These are phyloP conservation scores for Ceratobasidium sp. DNA, from an alignment of 1,284 basidiomycete species.

Conservation along the genomic window DNA sequence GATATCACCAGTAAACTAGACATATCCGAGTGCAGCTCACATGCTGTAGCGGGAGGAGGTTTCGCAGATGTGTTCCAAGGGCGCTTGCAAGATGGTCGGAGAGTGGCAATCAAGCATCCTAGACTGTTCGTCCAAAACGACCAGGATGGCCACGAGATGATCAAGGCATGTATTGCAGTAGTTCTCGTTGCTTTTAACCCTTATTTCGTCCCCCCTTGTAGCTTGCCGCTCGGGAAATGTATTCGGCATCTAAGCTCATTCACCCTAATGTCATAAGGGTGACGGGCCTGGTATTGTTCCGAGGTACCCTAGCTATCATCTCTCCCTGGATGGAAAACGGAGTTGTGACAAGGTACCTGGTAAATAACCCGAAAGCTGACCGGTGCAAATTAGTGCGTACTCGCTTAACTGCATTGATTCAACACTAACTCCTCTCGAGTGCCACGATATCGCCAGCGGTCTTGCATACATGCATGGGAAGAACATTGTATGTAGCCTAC, in stretches of 20 bases:
- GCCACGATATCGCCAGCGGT: background rate
- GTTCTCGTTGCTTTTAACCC: too few relatives aligned
- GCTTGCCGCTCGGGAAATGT: conserved; percentile 19
- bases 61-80: conserved; percentile 9
- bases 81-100: background rate
- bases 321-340: conserved; percentile 25
- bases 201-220: background rate
- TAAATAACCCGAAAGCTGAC: background rate
- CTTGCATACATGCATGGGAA: conserved; percentile 16
- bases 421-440: background rate
- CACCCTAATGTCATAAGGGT: conserved; percentile 15
- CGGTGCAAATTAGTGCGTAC: background rate
- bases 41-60: background rate
- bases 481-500: background rate
- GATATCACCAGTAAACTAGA: conserved; percentile 22
- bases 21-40: background rate
- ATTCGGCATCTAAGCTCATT: conserved; percentile 25
- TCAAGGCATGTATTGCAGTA: background rate
- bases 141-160: background rate
- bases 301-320: conserved; percentile 13
- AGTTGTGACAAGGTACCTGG: background rate
- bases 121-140: background rate
- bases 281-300: background rate
- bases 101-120: conserved; percentile 8
- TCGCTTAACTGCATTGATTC: background rate